Base-by-base conservation (phyloP, 2,329 filamentous ascomycete species). In the Exophiala mesophila region DNA sequence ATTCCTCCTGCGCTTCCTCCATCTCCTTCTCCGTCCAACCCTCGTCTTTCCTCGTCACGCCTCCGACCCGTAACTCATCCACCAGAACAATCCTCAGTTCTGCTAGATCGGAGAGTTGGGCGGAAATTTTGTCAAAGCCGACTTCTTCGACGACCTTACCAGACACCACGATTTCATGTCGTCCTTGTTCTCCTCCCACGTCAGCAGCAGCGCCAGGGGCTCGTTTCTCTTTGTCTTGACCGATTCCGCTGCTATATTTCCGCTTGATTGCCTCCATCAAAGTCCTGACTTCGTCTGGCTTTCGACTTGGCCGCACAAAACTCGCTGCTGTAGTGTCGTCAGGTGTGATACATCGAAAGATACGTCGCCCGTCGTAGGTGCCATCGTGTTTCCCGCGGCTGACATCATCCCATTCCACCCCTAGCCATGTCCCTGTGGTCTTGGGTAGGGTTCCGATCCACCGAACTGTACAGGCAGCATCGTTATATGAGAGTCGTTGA, bases 331-430 rank as follows among this genome's bases (percentile, higher is more conserved):
- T 88, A 36, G 79, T 68, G 40, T 31, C 32, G 12, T 26, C 7
- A 7, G 19, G 36, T 15, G 30, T 52, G 9, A 47, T 44, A 43
- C 90, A 95, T 55, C 74, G 69, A 58, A 97, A 97, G 61, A 96
- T 95, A 49, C 77, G 80, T 49, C 76, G 72, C 46, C 84, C 87
- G 51, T 84, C 80, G 65, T 94, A 81, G 47, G 83, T 80, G 45
- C 92, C 92, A 58, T 90, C 78, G 65, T 98, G 89, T 70, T 96
- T 97, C 48, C 92, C 92, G 57, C 89, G 77, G 26, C 72, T 74
- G 43, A 81, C 70, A 62, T 96, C 86, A 65, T 97, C 90, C 92
- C 92, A 98, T 74, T 98, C 92, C 35, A 97, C 87, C 34, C 92
- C 92, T 23, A 97, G 75, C 89, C 90, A 97, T 50, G 76, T 71